These are phyloP conservation scores for Chiua sp. DNA, from an alignment of 1,284 basidiomycete genomes.

Conservation along the genomic window DNA sequence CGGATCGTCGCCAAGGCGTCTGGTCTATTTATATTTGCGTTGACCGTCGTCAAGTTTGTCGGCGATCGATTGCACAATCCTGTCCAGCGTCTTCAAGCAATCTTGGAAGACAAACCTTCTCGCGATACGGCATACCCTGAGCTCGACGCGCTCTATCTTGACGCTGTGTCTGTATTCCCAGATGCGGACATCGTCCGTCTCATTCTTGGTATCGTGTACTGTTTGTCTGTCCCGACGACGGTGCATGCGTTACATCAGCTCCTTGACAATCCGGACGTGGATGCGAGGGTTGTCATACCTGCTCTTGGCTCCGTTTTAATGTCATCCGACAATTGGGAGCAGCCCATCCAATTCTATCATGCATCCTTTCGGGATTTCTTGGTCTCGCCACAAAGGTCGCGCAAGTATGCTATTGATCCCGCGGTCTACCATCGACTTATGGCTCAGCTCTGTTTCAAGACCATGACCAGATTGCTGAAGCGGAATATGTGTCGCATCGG, in stretches of 20 bases:
- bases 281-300: slow-evolving; percentile 20
- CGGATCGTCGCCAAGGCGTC: slow-evolving; percentile 24
- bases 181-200: slow-evolving; percentile 21
- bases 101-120: slow-evolving; percentile 15
- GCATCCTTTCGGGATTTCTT: slow-evolving; percentile 30
- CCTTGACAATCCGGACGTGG: slow-evolving; percentile 20
- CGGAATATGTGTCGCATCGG: slow-evolving; percentile 30
- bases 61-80: slow-evolving; percentile 19
- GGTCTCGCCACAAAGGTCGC: slow-evolving; percentile 17
- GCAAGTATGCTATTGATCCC: slow-evolving; percentile 20
- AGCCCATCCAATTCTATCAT: slow-evolving; percentile 29
- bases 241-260: slow-evolving; percentile 13
- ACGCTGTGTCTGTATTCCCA: slow-evolving; percentile 24
- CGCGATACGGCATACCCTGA: slow-evolving; percentile 21
- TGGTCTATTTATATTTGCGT: slow-evolving; percentile 35
- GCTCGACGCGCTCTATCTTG: slow-evolving; percentile 26
- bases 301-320: slow-evolving; percentile 25
- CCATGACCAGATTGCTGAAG: slow-evolving; percentile 23
- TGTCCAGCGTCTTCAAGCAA: slow-evolving; percentile 15
- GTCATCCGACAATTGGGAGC: slow-evolving; percentile 23
- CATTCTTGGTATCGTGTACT: slow-evolving; percentile 26
- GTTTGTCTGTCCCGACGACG: slow-evolving; percentile 12
- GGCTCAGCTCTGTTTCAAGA: slow-evolving; percentile 23
- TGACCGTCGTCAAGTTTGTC: slow-evolving; percentile 27
- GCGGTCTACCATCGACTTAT: slow-evolving; percentile 21